phyloP scores from a whole-genome alignment of 371 early-diverging fungal genomes.

The Apophysomyces ossiformis region DNA sequence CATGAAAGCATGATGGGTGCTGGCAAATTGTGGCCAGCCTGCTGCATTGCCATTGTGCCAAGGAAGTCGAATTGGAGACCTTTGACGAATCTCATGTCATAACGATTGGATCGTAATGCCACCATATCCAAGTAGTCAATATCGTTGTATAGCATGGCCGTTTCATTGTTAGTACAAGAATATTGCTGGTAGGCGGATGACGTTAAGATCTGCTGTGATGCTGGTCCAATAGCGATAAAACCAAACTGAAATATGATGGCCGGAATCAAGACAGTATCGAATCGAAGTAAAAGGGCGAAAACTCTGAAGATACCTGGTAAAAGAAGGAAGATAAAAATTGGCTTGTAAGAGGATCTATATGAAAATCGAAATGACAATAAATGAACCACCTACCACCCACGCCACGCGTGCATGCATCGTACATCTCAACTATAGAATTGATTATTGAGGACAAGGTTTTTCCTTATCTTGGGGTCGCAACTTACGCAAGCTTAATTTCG shows the following conservation, averaged over 20 bases:
- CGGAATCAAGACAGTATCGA: conserved; percentile 13
- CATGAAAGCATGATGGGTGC: background rate
- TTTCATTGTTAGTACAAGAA: background rate
- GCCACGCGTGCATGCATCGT: conserved; percentile 22
- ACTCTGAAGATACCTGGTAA: conserved; percentile 12
- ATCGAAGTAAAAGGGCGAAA: conserved; percentile 5
- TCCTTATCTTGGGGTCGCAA: background rate
- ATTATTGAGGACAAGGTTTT: background rate
- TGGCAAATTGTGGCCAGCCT: background rate
- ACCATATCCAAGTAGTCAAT: background rate
- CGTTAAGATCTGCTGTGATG: conserved; percentile 16
- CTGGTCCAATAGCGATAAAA: conserved; percentile 22
- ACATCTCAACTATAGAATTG: conserved; percentile 15
- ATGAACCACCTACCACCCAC: conserved; percentile 9
- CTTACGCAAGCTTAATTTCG: conserved; percentile 15
- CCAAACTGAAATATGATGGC: conserved; percentile 21
- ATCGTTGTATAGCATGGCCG: background rate
- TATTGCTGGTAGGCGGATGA: background rate
- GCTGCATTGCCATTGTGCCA: background rate
- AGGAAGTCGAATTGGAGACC: background rate
- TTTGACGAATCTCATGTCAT: conserved; percentile 2
- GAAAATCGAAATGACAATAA: no score
- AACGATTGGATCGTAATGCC: background rate
- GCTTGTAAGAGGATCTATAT: no score
- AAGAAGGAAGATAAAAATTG: background rate